Evolutionary conservation across 345 rosid species (phyloP), one percentile per base, ranked within the genome.

Genomic region (Murraya koenigii): DNA sequence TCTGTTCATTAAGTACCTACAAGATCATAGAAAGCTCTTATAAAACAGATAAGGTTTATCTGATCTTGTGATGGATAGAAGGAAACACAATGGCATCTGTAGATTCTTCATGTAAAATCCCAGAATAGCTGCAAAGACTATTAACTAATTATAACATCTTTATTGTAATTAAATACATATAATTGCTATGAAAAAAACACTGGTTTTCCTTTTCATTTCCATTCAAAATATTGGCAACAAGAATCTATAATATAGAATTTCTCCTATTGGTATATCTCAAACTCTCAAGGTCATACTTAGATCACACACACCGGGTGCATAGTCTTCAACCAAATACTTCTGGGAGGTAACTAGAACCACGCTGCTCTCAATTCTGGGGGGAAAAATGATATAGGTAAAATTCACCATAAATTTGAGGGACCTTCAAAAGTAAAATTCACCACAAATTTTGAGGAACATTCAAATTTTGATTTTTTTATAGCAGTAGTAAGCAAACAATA

Each of bases 1-100:
- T 77, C 55, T 79, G 67, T 28, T 74, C 68, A 23, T 17, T 9
- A 58, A 77, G 77, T 74, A 60, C 73, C 89, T 91, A 88, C 78
- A 84, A 72, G 56, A 73, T 36, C 28, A 77, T 63, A 66, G 20
- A 77, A 14, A 74, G 39, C 61, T 64, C 14, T 41, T 69, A 66
- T 32, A 77, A 72, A 25, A 65, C 52, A 69, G 5, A 47, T 28
- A 54, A 60, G 28, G 36, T 10, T 80, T 30, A 19, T 22, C 13
- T 62, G 52, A 25, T 72, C 59, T 60, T 76, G 7, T 39, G 39
- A 55, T 65, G 60, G 39, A 66, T 38, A 79, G 60, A 73, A 54
- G 72, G 17, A n/a, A 60, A 49, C 20, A 47, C 22, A 20, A 64
- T 7, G 15, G 30, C 35, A 19, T 72, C 8, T 22, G 14, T 38